Evolutionary conservation across 164 flowering plant genomes (phyloP).

Genomic region (Vitis rotundifolia): DNA sequence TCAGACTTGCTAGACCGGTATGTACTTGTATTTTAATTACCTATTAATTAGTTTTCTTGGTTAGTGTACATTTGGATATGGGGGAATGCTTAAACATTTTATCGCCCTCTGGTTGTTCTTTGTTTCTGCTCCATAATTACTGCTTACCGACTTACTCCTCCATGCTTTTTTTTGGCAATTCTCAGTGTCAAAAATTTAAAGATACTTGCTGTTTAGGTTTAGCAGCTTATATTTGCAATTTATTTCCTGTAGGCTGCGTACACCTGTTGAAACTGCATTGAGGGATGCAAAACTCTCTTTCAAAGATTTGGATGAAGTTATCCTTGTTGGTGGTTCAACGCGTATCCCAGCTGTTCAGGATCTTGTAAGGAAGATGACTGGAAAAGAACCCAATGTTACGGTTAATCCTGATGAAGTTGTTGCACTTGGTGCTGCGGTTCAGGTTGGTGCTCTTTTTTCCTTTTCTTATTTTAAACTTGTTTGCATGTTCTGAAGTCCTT

Average conservation of each 20-base stretch:
- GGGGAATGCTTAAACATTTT: no score
- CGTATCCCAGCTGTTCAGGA: conserved; percentile 85
- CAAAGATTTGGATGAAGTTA: conserved; percentile 79
- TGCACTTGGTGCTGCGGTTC: conserved; percentile 92
- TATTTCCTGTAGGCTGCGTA: conserved; percentile 43
- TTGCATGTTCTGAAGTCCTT: background rate
- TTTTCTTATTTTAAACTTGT: background rate
- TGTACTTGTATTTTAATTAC: background rate
- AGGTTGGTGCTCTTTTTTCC: conserved; percentile 36
- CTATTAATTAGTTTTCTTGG: background rate
- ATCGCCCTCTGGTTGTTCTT: no score
- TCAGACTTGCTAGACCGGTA: conserved; percentile 48
- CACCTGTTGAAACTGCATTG: conserved; percentile 66
- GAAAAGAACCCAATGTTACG: conserved; percentile 77
- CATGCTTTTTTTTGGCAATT: no score
- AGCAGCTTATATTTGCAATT: background rate
- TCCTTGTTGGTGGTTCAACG: conserved; percentile 84
- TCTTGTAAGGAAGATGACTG: conserved; percentile 70
- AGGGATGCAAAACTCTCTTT: conserved; percentile 76
- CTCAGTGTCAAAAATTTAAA: no score
- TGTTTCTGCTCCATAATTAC: no score
- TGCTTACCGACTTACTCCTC: no score
- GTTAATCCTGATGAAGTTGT: conserved; percentile 93
- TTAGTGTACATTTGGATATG: no score
- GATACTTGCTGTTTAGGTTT: no score